Evolutionary conservation across 108 stramenopile genomes (phyloP).

Genomic region (Nannochloropsis granulata): DNA sequence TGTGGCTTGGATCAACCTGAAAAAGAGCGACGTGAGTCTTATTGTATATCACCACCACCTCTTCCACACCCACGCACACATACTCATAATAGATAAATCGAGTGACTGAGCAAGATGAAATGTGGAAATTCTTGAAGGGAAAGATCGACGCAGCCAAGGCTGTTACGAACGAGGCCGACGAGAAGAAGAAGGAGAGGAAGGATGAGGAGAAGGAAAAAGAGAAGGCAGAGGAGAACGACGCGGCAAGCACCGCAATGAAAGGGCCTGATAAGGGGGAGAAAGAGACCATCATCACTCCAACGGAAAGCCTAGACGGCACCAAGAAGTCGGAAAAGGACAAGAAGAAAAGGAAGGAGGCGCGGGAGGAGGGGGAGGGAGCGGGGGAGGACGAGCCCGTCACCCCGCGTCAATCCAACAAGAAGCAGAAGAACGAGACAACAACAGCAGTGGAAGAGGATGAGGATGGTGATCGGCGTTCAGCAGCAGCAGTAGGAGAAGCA

Average conservation of each 20-base stretch:
- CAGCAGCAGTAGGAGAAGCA: background rate
- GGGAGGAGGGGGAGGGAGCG: background rate
- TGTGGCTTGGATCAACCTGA: background rate
- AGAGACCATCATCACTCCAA: background rate
- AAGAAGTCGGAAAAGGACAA: background rate
- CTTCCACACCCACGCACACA: conserved; percentile 2
- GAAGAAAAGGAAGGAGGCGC: background rate
- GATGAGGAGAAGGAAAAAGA: conserved; percentile 7
- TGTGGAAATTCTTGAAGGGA: background rate
- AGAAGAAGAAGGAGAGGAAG: background rate
- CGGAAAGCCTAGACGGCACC: background rate
- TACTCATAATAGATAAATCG: background rate
- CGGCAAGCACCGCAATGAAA: background rate
- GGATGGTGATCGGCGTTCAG: background rate
- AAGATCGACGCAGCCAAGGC: conserved; percentile 3
- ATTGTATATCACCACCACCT: background rate
- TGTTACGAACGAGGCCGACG: background rate
- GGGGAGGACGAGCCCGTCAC: background rate
- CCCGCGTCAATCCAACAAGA: background rate
- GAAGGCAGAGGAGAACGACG: background rate
- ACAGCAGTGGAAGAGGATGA: background rate
- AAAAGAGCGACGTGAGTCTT: background rate
- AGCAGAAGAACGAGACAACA: background rate
- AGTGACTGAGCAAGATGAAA: background rate
- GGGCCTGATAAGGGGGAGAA: background rate